phyloP scores from a whole-genome alignment of 2,329 filamentous ascomycete genomes.

The Colletotrichum graminicola region DNA sequence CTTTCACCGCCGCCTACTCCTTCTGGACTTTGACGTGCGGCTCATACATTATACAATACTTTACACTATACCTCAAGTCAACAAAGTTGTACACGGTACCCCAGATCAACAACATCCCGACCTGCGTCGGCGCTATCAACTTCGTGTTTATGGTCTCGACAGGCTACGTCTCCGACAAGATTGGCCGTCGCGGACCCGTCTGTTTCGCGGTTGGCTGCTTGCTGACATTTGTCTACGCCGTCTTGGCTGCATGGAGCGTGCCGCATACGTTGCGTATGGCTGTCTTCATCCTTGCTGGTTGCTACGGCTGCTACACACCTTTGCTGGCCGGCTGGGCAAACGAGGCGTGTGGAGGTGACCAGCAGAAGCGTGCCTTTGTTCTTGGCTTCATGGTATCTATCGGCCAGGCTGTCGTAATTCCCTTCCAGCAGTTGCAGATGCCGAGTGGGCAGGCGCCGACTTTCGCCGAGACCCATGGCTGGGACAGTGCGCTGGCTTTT shows the following conservation, averaged over 20 bases:
- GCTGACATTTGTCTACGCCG: slow-evolving; percentile 52
- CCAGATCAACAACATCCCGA: slow-evolving; percentile 61
- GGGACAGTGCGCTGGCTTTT: slow-evolving; percentile 50
- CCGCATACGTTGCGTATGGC: slow-evolving; percentile 54
- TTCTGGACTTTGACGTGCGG: slow-evolving; percentile 56
- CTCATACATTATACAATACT: slow-evolving; percentile 56
- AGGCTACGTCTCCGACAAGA: slow-evolving; percentile 52
- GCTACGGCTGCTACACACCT: slow-evolving; percentile 57
- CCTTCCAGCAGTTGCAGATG: slow-evolving; percentile 55
- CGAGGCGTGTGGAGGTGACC: slow-evolving; percentile 55
- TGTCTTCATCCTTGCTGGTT: slow-evolving; percentile 55
- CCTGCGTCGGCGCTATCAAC: slow-evolving; percentile 57
- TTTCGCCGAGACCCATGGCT: slow-evolving; percentile 53
- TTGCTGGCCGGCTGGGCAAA: slow-evolving; percentile 57
- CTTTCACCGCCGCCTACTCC: slow-evolving; percentile 55
- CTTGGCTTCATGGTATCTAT: slow-evolving; percentile 55
- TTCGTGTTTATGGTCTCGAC: slow-evolving; percentile 56
- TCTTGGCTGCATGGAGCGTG: slow-evolving; percentile 55
- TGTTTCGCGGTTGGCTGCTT: slow-evolving; percentile 52
- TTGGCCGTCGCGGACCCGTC: slow-evolving; percentile 52
- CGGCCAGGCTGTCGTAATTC: slow-evolving; percentile 53
- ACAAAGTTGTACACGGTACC: slow-evolving; percentile 52
- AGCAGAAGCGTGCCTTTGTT: slow-evolving; percentile 57
- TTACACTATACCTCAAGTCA: slow-evolving; percentile 55
- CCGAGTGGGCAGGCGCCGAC: slow-evolving; percentile 52